Conservation (phyloP, 495 filamentous ascomycete genomes). For the Xylaria cubensis region DNA sequence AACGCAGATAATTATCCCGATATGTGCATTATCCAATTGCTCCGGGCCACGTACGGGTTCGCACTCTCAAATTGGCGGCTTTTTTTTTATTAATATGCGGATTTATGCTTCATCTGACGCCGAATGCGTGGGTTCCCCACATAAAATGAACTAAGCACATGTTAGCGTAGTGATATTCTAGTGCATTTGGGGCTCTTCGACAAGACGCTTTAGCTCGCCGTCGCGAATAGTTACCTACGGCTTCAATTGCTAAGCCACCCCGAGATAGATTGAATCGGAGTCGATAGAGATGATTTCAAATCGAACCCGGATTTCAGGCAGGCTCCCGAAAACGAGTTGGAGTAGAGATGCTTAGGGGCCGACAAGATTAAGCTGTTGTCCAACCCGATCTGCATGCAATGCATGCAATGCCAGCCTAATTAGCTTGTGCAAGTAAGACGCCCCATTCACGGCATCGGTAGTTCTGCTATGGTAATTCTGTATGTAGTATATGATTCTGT, state of each 20-base stretch:
- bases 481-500: not conserved
- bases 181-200: not conserved
- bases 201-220: not conserved
- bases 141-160: not conserved
- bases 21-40: conserved; percentile 17
- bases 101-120: not conserved
- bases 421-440: not conserved
- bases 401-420: conserved; percentile 3
- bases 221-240: not conserved
- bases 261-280: not conserved
- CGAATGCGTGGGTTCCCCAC: not conserved
- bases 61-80: not conserved
- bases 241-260: not conserved
- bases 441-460: not conserved
- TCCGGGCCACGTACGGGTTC: conserved; percentile 13
- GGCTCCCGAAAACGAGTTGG: not conserved
- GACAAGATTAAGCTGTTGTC: not conserved
- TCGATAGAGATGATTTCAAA: conserved; percentile 11
- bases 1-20: not conserved
- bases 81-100: no score
- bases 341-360: not conserved
- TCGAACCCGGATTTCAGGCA: not conserved
- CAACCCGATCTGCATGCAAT: not conserved
- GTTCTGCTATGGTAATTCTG: not conserved
- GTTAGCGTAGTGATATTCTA: not conserved